Conservation (phyloP, 129 eudicot genomes). For the Mikania micrantha region DNA sequence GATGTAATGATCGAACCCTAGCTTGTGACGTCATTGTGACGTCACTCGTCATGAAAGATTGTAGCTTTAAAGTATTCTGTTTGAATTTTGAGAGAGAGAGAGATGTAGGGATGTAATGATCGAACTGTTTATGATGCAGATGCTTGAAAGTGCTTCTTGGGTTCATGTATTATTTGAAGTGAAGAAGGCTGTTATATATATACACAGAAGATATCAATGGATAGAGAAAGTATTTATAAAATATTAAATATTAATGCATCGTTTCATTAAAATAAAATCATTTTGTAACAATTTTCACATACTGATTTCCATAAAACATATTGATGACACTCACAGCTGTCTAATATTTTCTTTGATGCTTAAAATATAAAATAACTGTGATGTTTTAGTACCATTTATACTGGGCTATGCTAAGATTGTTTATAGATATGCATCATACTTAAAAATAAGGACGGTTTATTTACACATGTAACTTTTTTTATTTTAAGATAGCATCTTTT, state of each 20-base stretch:
- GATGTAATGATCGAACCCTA: neutral
- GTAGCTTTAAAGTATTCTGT: neutral
- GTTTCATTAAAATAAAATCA: neutral
- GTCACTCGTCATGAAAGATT: neutral
- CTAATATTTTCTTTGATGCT: neutral
- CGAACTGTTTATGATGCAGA: neutral
- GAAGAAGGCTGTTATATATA: slow-evolving; percentile 20
- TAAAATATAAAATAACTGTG: neutral
- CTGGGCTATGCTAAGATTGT: no score
- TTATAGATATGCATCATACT: no score
- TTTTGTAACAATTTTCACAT: neutral
- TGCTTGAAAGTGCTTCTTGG: neutral
- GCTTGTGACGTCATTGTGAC: neutral
- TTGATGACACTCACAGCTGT: neutral
- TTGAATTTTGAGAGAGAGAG: neutral
- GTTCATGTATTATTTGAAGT: slow-evolving; percentile 10
- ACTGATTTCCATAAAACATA: no score
- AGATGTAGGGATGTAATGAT: neutral
- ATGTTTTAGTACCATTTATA: no score
- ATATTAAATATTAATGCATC: no score
- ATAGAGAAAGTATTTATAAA: neutral
- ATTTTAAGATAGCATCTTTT: no score
- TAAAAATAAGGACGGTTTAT: no score
- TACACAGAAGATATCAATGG: neutral
- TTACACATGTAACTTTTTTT: no score